Base-by-base conservation (phyloP, 2,329 filamentous ascomycete species). In the Ophiostoma tasmaniense region DNA sequence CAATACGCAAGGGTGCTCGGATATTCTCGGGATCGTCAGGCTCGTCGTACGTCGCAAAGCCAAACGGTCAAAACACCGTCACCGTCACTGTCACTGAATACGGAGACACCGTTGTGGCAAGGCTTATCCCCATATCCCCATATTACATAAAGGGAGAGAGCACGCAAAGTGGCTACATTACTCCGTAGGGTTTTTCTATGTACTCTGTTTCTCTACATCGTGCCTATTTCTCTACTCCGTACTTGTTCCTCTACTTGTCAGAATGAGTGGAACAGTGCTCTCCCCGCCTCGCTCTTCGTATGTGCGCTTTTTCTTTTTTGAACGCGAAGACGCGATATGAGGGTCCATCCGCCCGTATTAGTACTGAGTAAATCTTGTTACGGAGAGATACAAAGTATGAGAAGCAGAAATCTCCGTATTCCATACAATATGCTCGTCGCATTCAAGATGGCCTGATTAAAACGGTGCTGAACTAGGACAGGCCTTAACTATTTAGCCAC, bases 281-380 rank as follows among this genome's bases (percentile, higher is more conserved):
- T 30, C 52, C 50, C 50, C 52, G 52, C 52, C 52, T 59, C 52
- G 52, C 55, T 61, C 11, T 25, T n/a, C n/a, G n/a, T n/a, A n/a
- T n/a, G 13, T 61, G 25, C 25, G 55, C 55, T 20, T 61, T 59
- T 20, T 61, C 55, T 25, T 25, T 25, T 25, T 28, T 22, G 50
- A 55, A 55, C 55, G 55, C 55, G 55, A 61, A 33, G 55, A 30
- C 55, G 55, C 55, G 55, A 61, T 61, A 61, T 25, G 55, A 61
- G 55, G 55, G 55, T 25, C 50, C 50, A 55, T 55, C 22, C 22
- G 22, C 50, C 50, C 22, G 50, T 25, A 55, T 39, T 6, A 37
- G 35, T 37, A 37, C 39, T 2, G 13, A 20, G 42, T n/a, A 45
- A 17, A 55, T 22, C 4, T 14, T 13, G 11, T 39, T 14, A 39